Conservation (phyloP, 768 basidiomycete genomes). For the Pulveroboletus ravenelii region DNA sequence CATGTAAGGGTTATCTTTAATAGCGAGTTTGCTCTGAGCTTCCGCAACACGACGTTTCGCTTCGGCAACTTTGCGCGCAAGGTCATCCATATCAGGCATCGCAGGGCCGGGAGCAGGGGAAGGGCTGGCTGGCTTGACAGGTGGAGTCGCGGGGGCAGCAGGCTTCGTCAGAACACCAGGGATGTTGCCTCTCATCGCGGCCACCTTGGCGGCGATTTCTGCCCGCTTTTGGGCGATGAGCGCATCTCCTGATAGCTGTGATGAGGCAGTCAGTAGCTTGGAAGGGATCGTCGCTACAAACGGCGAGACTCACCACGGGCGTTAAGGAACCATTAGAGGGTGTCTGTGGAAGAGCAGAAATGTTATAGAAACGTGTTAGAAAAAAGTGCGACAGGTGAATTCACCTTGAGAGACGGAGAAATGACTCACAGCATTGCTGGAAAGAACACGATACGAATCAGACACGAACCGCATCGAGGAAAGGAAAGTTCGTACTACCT, state of each 20-base stretch:
- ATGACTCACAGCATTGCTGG: conserved; percentile 64
- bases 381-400: conserved; percentile 46
- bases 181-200: conserved; percentile 56
- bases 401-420: conserved; percentile 60
- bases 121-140: conserved; percentile 25
- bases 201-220: conserved; percentile 81
- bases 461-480: conserved; percentile 3
- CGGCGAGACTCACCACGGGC: conserved; percentile 39
- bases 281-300: neutral
- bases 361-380: conserved; percentile 73
- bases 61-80: conserved; percentile 72
- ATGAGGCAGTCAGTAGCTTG: conserved; percentile 2
- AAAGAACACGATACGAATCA: conserved; percentile 19
- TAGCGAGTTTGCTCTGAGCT: conserved; percentile 67
- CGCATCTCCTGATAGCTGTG: conserved; percentile 49
- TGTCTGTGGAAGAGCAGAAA: conserved; percentile 44
- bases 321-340: conserved; percentile 42
- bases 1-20: conserved; percentile 87
- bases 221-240: conserved; percentile 81
- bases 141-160: conserved; percentile 20
- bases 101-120: conserved; percentile 39
- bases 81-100: conserved; percentile 51
- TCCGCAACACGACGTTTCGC: conserved; percentile 82
- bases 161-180: conserved; percentile 30
- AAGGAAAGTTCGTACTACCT: conserved; percentile 42